A percentile compares a stretch with the other conserved stretches of the same genome.
Conservation (phyloP, 2,329 filamentous ascomycete genomes). For the Macroventuria anomochaeta region DNA sequence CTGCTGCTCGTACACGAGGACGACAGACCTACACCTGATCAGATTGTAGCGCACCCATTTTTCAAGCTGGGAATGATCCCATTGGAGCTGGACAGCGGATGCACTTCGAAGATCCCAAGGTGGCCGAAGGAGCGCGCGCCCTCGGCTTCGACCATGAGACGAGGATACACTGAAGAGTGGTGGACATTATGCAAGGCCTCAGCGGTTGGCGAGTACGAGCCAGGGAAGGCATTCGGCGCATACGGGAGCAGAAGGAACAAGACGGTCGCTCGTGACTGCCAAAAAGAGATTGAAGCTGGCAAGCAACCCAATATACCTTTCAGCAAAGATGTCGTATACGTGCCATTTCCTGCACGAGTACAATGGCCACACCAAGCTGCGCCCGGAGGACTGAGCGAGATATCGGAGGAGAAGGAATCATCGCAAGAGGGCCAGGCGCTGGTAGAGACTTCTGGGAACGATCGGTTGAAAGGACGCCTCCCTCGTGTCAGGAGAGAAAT, state of each 20-base stretch:
- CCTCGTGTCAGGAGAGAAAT: slow-evolving; percentile 33
- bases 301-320: slow-evolving; percentile 58
- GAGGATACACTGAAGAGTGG: slow-evolving; percentile 60
- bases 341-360: slow-evolving; percentile 52
- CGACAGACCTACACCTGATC: slow-evolving; percentile 74
- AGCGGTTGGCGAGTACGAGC: slow-evolving; percentile 57
- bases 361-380: slow-evolving; percentile 46
- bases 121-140: slow-evolving; percentile 56
- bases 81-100: slow-evolving; percentile 53
- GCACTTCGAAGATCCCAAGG: slow-evolving; percentile 54
- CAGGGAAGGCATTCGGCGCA: slow-evolving; percentile 55
- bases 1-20: slow-evolving; percentile 78
- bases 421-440: slow-evolving; percentile 50
- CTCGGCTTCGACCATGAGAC: slow-evolving; percentile 51
- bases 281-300: slow-evolving; percentile 56
- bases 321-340: slow-evolving; percentile 56
- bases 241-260: slow-evolving; percentile 56
- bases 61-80: slow-evolving; percentile 81
- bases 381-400: slow-evolving; percentile 47
- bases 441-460: slow-evolving; percentile 57
- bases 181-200: slow-evolving; percentile 58
- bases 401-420: slow-evolving; percentile 50
- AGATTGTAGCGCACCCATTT: slow-evolving; percentile 79
- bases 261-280: slow-evolving; percentile 58
- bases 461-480: slow-evolving; percentile 39